phyloP scores from a whole-genome alignment of 2,329 filamentous ascomycete genomes.

The Fusarium phyllophilum region DNA sequence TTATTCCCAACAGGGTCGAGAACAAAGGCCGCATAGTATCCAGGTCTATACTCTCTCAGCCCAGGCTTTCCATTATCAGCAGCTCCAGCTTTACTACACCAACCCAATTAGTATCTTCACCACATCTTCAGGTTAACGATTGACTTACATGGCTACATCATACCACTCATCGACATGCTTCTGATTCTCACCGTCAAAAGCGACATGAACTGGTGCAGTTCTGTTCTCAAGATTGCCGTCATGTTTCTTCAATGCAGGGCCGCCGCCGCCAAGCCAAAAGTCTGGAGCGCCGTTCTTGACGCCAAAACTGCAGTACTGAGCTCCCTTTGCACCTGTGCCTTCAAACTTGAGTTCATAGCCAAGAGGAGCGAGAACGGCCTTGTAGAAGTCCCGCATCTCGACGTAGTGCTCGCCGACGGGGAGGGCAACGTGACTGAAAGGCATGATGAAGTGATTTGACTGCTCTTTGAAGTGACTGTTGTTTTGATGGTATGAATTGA shows the following conservation, averaged over 20 bases:
- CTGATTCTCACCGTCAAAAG: conserved; percentile 30
- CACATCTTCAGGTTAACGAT: rapidly evolving
- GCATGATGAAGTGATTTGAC: conserved; percentile 25
- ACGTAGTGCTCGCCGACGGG: conserved; percentile 40
- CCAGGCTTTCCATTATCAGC: conserved; percentile 62
- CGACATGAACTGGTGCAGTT: conserved; percentile 36
- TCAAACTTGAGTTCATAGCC: conserved; percentile 40
- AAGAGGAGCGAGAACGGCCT: conserved; percentile 39
- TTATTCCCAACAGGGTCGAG: conserved; percentile 63
- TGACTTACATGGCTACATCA: conserved; percentile 40
- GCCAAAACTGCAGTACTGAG: conserved; percentile 39
- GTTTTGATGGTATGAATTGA: not conserved
- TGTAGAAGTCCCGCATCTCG: conserved; percentile 45
- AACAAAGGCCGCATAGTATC: conserved; percentile 63
- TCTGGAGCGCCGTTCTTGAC: conserved; percentile 25
- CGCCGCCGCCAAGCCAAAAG: conserved; percentile 43
- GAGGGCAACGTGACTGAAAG: conserved; percentile 37
- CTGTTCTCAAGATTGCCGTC: conserved; percentile 36
- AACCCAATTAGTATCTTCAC: not conserved
- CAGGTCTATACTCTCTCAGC: conserved; percentile 54
- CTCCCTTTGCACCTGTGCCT: conserved; percentile 1
- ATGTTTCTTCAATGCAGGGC: conserved; percentile 33
- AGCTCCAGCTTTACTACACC: conserved; percentile 54
- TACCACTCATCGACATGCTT: conserved; percentile 42
- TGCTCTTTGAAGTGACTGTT: not conserved